phyloP scores from a whole-genome alignment of 768 basidiomycete genomes.

The Tephrocybe rancida region DNA sequence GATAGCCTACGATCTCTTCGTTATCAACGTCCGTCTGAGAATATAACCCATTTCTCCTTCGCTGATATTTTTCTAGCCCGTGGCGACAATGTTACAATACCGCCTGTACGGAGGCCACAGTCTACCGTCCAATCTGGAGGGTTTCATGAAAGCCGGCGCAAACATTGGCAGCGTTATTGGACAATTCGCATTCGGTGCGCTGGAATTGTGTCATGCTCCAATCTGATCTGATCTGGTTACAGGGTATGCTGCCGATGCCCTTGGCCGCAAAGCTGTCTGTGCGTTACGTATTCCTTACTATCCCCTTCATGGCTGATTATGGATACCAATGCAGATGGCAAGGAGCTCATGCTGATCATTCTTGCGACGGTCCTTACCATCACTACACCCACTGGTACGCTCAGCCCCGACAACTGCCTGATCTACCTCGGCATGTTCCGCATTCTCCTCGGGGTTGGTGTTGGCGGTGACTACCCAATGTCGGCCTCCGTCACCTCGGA shows the following conservation, averaged over 20 bases:
- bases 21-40: constrained; percentile 71
- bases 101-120: constrained; percentile 54
- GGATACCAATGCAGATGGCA: constrained; percentile 56
- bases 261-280: constrained; percentile 75
- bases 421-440: constrained; percentile 71
- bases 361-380: constrained; percentile 73
- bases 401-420: constrained; percentile 52
- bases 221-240: not conserved
- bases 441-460: constrained; percentile 74
- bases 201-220: not conserved
- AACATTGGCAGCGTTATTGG: constrained; percentile 77
- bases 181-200: constrained; percentile 61
- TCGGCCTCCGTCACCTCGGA: constrained; percentile 70
- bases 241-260: constrained; percentile 67
- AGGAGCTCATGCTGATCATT: constrained; percentile 82
- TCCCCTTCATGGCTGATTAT: not conserved
- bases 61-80: constrained; percentile 44
- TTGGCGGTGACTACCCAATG: constrained; percentile 84
- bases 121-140: constrained; percentile 58
- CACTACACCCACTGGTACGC: constrained; percentile 62
- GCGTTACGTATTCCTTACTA: constrained; percentile 3
- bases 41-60: too few species aligned
- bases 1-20: constrained; percentile 69
- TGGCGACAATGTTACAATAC: constrained; percentile 68
- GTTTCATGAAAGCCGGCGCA: constrained; percentile 64